Conservation (phyloP, 495 filamentous ascomycete genomes). For the Daldinia vernicosa region DNA sequence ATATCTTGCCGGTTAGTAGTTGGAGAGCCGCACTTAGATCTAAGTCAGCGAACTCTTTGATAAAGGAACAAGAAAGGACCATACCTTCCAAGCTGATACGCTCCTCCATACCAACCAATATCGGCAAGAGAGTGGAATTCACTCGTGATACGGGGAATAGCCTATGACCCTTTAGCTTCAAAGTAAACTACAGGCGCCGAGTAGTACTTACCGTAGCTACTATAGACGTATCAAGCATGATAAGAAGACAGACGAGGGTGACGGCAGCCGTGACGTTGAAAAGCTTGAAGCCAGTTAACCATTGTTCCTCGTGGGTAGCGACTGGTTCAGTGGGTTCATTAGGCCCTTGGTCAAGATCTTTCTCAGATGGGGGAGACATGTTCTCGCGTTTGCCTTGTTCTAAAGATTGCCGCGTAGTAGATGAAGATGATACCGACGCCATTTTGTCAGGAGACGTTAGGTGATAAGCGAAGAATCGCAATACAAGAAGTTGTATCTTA, state of each 20-base stretch:
- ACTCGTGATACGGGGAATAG: slow-evolving; percentile 57
- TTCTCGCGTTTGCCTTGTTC: not conserved
- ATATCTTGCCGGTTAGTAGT: not conserved
- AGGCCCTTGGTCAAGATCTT: not conserved
- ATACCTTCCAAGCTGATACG: slow-evolving; percentile 43
- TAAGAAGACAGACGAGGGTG: slow-evolving; percentile 5
- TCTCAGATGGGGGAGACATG: not conserved
- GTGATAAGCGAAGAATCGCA: not conserved
- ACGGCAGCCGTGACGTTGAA: not conserved
- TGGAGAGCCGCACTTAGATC: not conserved
- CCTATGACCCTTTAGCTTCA: slow-evolving; percentile 18
- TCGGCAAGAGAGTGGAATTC: slow-evolving; percentile 57
- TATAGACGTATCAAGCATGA: slow-evolving; percentile 12
- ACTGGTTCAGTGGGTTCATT: not conserved
- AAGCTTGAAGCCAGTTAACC: slow-evolving; percentile 5
- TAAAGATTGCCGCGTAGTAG: too few relatives aligned
- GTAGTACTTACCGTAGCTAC: not conserved
- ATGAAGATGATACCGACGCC: not conserved
- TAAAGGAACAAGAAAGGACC: not conserved
- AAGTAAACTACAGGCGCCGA: not conserved
- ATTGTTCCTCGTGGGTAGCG: not conserved
- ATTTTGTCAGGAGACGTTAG: not conserved
- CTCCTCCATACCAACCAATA: slow-evolving; percentile 63
- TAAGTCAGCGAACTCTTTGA: not conserved
- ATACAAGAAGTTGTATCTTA: not conserved